Evolutionary conservation across 768 basidiomycete species (phyloP).

Genomic region (Amanita polypyramis): DNA sequence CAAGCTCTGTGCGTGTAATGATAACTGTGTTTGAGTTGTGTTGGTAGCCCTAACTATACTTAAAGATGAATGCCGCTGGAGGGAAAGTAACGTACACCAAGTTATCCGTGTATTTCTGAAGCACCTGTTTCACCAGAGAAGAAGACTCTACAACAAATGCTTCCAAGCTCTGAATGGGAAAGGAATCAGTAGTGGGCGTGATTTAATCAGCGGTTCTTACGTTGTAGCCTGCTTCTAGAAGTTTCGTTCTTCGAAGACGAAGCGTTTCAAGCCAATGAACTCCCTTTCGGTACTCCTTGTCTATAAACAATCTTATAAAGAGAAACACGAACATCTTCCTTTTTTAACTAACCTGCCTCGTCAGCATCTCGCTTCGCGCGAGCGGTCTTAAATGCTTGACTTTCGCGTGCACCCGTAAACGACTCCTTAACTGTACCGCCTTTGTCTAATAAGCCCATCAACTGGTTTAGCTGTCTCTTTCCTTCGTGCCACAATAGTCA

Average conservation of each 20-base stretch:
- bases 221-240: conserved; percentile 71
- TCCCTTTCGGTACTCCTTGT: conserved; percentile 84
- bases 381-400: conserved; percentile 60
- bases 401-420: conserved; percentile 45
- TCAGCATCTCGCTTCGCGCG: conserved; percentile 85
- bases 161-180: conserved; percentile 55
- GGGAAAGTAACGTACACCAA: conserved; percentile 43
- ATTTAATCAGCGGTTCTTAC: conserved; percentile 27
- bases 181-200: background rate
- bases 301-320: conserved; percentile 23
- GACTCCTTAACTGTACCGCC: conserved; percentile 54
- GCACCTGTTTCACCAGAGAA: conserved; percentile 44
- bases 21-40: conserved; percentile 65
- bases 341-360: conserved; percentile 57
- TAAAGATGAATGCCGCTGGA: background rate
- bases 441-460: conserved; percentile 81
- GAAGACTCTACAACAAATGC: conserved; percentile 69
- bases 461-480: conserved; percentile 78
- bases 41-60: conserved; percentile 53
- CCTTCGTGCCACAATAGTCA: conserved; percentile 27
- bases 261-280: conserved; percentile 92
- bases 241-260: conserved; percentile 71
- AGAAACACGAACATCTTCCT: background rate
- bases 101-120: conserved; percentile 73
- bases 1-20: conserved; percentile 47